Percentiles rank a stretch among this genome's conserved stretches.
These are phyloP conservation scores for Vigna angularis DNA, from an alignment of 306 rosid genomes.

Conservation along the genomic window DNA sequence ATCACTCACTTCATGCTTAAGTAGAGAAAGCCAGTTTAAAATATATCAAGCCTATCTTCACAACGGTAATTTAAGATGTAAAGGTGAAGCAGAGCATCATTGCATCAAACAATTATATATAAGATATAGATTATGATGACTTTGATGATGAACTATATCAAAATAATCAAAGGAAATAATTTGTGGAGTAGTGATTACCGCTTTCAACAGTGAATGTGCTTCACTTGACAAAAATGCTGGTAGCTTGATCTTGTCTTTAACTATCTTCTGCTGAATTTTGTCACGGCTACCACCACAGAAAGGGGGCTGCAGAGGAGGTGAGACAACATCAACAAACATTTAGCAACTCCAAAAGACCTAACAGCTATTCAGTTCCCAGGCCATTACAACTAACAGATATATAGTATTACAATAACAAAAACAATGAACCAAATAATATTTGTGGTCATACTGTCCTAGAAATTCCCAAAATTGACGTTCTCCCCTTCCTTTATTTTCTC, in stretches of 20 bases:
- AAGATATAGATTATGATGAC: background rate
- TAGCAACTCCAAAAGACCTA: background rate
- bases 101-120: constrained; percentile 11
- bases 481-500: no score
- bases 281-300: constrained; percentile 86
- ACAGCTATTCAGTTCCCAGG: background rate
- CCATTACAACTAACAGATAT: background rate
- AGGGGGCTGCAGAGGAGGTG: constrained; percentile 76
- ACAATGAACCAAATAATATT: no score
- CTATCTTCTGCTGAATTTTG: constrained; percentile 87
- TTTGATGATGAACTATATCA: constrained; percentile 4
- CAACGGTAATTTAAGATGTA: background rate
- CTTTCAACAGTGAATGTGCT: constrained; percentile 91
- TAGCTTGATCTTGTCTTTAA: constrained; percentile 90
- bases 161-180: constrained; percentile 20
- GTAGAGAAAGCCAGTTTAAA: no score
- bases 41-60: constrained; percentile 4
- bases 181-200: constrained; percentile 55
- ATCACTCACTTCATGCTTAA: no score
- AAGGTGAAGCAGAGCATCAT: background rate
- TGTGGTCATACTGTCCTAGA: no score
- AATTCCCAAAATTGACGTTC: background rate
- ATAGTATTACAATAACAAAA: no score
- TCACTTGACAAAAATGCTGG: constrained; percentile 90
- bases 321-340: constrained; percentile 40